phyloP scores from a whole-genome alignment of 768 basidiomycete species.

The Rhodotorula diobovata region DNA sequence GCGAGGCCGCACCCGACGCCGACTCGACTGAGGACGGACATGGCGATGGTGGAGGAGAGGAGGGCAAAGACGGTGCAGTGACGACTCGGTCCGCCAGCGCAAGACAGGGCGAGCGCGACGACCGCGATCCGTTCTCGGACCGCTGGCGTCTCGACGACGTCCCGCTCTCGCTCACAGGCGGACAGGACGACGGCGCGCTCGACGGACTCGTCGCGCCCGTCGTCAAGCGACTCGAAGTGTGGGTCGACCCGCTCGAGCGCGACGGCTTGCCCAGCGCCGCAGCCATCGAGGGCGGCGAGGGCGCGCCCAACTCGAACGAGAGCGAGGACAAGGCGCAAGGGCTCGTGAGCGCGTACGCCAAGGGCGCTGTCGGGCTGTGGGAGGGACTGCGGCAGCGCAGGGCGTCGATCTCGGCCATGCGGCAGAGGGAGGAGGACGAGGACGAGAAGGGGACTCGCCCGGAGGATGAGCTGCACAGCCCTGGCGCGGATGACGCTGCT shows the following conservation, averaged over 20 bases:
- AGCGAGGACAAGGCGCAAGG: not conserved
- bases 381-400: slow-evolving; percentile 11
- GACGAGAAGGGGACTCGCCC: not conserved
- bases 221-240: slow-evolving; percentile 44
- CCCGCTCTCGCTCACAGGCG: slow-evolving; percentile 13
- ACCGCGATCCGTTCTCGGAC: not conserved
- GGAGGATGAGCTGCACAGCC: slow-evolving; percentile 19
- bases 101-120: not conserved
- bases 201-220: not conserved
- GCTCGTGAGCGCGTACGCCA: slow-evolving; percentile 7
- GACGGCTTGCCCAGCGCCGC: slow-evolving; percentile 58
- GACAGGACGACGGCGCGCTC: slow-evolving; percentile 7
- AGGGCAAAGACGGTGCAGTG: too few relatives aligned
- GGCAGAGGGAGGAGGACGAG: too few relatives aligned
- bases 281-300: not conserved
- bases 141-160: slow-evolving; percentile 29
- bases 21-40: not conserved
- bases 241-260: slow-evolving; percentile 61
- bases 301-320: not conserved
- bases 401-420: not conserved
- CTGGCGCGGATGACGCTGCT: slow-evolving; percentile 38
- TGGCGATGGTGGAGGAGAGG: not conserved
- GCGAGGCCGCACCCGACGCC: not conserved
- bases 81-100: not conserved
- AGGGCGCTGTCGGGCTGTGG: not conserved